Conservation (phyloP, 306 rosid species). For the Prosopis cineraria region DNA sequence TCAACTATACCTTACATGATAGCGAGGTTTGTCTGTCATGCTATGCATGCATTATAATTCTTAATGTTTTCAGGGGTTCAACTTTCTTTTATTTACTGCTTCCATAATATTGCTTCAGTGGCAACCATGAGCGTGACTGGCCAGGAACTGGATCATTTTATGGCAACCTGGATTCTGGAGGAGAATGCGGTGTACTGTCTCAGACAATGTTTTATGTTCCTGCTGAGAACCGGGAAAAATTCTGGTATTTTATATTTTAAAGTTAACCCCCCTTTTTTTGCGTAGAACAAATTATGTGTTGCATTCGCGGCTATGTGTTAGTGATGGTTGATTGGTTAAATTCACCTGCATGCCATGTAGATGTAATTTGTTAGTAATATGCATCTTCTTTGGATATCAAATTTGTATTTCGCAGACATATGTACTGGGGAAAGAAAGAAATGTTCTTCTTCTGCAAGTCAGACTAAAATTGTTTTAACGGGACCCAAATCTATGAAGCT, state of each 20-base stretch:
- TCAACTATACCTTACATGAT: conserved; percentile 91
- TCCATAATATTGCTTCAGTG: conserved; percentile 51
- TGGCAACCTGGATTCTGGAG: conserved; percentile 83
- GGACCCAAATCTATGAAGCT: no score
- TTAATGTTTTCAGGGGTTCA: conserved; percentile 5
- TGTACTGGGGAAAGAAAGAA: background rate
- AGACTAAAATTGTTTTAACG: no score
- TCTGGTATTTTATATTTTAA: conserved; percentile 57
- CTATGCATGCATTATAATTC: background rate
- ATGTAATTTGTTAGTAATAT: background rate
- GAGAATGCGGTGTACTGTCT: conserved; percentile 91
- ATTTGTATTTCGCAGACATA: conserved; percentile 18
- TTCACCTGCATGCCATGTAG: conserved; percentile 13
- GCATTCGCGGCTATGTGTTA: background rate
- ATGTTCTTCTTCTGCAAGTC: conserved; percentile 1
- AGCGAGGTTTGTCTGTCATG: conserved; percentile 69
- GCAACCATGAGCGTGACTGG: conserved; percentile 99
- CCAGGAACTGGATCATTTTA: conserved; percentile 84
- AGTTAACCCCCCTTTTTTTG: background rate
- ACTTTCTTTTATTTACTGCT: conserved; percentile 36
- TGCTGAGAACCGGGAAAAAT: conserved; percentile 82
- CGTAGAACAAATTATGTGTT: conserved; percentile 2
- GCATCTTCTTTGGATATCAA: conserved; percentile 26
- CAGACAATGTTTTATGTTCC: conserved; percentile 92
- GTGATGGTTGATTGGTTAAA: conserved; percentile 9